Base-by-base conservation (phyloP, 805 yeast species). In the Priceomyces haplophilus region DNA sequence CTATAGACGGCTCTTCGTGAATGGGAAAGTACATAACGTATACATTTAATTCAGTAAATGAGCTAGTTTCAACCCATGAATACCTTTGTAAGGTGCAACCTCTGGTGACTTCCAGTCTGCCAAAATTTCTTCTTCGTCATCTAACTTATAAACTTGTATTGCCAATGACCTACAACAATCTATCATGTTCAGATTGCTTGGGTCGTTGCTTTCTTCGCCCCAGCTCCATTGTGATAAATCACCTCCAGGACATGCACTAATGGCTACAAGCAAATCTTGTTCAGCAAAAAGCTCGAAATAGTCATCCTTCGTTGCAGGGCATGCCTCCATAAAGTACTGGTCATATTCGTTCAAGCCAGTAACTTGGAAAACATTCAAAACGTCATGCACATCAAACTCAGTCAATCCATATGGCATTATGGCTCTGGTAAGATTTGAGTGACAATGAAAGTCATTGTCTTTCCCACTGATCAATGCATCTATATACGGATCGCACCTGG, bases 161-260 rank as follows among this genome's bases (percentile, higher is more conserved):
- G 76, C 82, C 45, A 82, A 65, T 3, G 85, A 83, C 52, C 85
- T 65, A 53, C 87, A 81, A 53, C 81, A 76, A 42, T 74, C 79
- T 27, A 73, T 67, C 85, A 80, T 80, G 46, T 76, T 78, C 32
- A 65, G 73, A 15, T 58, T 60, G 8, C 64, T 70, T 21, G 64
- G 67, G 19, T 68, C 71, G 16, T 64, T 73, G 31, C 64, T 72
- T 41, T 74, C 73, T 56, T 79, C 84, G 43, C 85, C 85, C 87
- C 87, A 82, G 37, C 79, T 85, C 86, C 86, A 82, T 40, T 70
- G 67, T 21, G 82, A 76, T 45, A 81, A 63, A 58, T 81, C 86
- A 21, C 87, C 87, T 38, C 86, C 87, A 3, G 85, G 86, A 57
- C 85, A 82, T 7, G 85, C 81, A 42, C 80, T 73, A 37, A 82